These are phyloP conservation scores for Metarhizium sp. DNA, from an alignment of 2,329 filamentous ascomycete species.

Conservation along the genomic window DNA sequence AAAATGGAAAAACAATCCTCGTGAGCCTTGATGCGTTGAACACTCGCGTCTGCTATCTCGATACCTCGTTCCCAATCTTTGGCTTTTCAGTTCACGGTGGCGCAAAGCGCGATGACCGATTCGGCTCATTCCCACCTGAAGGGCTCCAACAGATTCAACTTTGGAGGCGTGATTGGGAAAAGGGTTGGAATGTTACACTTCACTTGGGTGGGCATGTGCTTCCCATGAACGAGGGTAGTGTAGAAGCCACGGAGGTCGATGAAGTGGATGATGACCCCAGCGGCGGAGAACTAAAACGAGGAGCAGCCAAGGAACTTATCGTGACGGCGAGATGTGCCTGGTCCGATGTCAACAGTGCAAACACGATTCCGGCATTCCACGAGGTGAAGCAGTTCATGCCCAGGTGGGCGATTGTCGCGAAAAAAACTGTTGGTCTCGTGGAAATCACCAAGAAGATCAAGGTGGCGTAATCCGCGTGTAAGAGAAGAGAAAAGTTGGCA, in stretches of 20 bases:
- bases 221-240: neutral
- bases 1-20: slow-evolving; percentile 38
- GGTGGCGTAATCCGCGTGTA: slow-evolving; percentile 25
- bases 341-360: slow-evolving; percentile 70
- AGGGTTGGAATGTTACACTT: slow-evolving; percentile 57
- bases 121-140: slow-evolving; percentile 51
- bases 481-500: neutral
- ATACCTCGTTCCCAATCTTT: slow-evolving; percentile 59
- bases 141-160: slow-evolving; percentile 63
- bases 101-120: slow-evolving; percentile 50
- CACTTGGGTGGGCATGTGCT: slow-evolving; percentile 12
- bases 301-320: slow-evolving; percentile 28
- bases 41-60: slow-evolving; percentile 68
- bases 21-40: slow-evolving; percentile 63
- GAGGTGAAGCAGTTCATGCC: slow-evolving; percentile 71
- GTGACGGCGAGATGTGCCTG: slow-evolving; percentile 72
- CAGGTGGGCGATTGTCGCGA: slow-evolving; percentile 69
- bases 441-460: slow-evolving; percentile 66
- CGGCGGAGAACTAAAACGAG: slow-evolving; percentile 10
- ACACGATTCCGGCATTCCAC: slow-evolving; percentile 72
- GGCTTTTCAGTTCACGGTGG: slow-evolving; percentile 55
- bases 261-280: neutral
- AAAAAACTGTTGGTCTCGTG: slow-evolving; percentile 68
- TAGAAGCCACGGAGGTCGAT: neutral
- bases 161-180: slow-evolving; percentile 74